phyloP scores from a whole-genome alignment of 2,329 filamentous ascomycete genomes.

The Macrophomina pseudophaseolina region DNA sequence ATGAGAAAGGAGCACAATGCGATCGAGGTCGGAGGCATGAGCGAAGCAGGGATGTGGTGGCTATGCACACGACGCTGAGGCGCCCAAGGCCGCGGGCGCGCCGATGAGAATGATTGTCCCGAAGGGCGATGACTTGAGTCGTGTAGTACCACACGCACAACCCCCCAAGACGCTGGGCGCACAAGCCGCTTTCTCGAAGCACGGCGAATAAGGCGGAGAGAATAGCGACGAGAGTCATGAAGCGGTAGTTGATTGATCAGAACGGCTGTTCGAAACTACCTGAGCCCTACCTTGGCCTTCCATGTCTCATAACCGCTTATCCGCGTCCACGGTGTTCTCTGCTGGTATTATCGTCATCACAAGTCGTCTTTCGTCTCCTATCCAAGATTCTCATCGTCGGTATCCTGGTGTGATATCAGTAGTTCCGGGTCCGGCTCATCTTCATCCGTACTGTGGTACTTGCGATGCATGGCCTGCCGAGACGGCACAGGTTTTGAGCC shows the following conservation, averaged over 20 bases:
- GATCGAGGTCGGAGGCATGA: neutral
- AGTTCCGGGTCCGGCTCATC: conserved; percentile 56
- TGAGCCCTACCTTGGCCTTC: neutral
- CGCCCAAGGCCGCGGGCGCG: neutral
- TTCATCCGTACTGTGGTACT: conserved; percentile 48
- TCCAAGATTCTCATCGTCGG: conserved; percentile 38
- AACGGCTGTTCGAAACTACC: neutral
- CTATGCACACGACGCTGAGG: conserved; percentile 3
- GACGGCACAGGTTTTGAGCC: conserved; percentile 14
- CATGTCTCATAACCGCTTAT: too few species aligned
- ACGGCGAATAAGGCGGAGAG: neutral
- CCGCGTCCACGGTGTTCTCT: neutral
- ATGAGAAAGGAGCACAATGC: too few species aligned
- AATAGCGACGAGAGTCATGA: neutral
- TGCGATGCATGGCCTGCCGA: conserved; percentile 30
- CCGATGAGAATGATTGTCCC: neutral
- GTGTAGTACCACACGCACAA: neutral
- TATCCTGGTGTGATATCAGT: conserved; percentile 54
- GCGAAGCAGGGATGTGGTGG: neutral
- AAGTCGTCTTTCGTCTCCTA: conserved; percentile 27
- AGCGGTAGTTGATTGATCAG: neutral
- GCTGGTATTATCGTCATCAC: neutral
- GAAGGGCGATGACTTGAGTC: neutral
- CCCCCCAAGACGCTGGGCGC: neutral
- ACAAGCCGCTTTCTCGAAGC: too few species aligned